A percentile compares a stretch with the other conserved stretches of the same genome.
phyloP scores from a whole-genome alignment of 768 basidiomycete genomes.

The Pholiota conissans region DNA sequence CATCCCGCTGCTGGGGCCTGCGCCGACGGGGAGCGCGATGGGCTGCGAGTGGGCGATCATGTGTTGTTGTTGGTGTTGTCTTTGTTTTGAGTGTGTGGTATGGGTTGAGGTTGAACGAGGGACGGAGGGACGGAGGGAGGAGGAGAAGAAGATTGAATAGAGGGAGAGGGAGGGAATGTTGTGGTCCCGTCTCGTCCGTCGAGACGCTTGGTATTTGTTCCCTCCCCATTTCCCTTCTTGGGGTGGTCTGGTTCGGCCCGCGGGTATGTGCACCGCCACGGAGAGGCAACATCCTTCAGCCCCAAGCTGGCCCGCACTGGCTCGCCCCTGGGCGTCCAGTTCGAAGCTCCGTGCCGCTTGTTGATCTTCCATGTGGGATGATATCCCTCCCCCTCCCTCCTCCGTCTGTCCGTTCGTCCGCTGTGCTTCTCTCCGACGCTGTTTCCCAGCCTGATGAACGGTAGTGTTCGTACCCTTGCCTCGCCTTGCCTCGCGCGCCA shows the following conservation, averaged over 20 bases:
- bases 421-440: no score
- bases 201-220: background rate
- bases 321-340: background rate
- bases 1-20: no score
- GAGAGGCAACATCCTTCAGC: slow-evolving; percentile 13
- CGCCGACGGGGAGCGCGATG: slow-evolving; percentile 47
- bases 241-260: slow-evolving; percentile 5
- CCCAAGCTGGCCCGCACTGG: background rate
- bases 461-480: no score
- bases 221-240: background rate
- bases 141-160: background rate
- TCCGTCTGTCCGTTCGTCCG: no score
- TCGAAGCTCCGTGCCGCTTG: background rate
- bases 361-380: no score
- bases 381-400: background rate
- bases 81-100: no score
- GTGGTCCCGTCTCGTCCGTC: no score
- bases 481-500: no score
- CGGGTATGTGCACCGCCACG: slow-evolving; percentile 11
- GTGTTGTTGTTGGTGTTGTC: no score
- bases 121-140: slow-evolving; percentile 6
- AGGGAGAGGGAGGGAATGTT: slow-evolving; percentile 3
- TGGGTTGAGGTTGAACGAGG: no score
- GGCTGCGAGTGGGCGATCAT: slow-evolving; percentile 39
- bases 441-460: no score